Evolutionary conservation across 257 asterid genomes (phyloP).

Genomic region (Solanum neorickii): DNA sequence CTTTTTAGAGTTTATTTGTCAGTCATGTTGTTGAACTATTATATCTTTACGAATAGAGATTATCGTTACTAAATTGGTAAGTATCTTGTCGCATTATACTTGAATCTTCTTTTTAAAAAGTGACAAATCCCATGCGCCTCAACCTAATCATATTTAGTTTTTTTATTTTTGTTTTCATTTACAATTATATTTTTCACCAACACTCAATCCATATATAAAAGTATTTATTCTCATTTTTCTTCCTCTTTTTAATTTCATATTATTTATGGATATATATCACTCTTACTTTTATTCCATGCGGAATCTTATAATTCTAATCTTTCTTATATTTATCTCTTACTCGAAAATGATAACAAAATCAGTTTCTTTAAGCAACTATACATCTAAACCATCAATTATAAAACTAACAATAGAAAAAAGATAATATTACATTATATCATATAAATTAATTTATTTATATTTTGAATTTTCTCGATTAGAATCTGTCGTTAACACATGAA

Average conservation of each 20-base stretch:
- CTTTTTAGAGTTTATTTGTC: too few relatives aligned
- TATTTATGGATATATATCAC: too few relatives aligned
- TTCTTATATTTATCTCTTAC: background rate
- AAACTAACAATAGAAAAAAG: too few relatives aligned
- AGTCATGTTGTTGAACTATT: too few relatives aligned
- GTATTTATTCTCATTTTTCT: background rate
- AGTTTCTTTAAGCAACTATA: background rate
- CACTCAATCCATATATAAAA: background rate
- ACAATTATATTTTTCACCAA: too few relatives aligned
- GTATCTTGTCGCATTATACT: too few relatives aligned
- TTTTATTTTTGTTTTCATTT: background rate
- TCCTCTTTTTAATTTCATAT: background rate
- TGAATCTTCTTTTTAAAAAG: background rate
- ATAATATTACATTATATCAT: background rate
- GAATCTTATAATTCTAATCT: background rate
- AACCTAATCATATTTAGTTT: too few relatives aligned
- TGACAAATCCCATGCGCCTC: background rate
- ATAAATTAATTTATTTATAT: too few relatives aligned
- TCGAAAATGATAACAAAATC: background rate
- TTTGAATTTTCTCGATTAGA: too few relatives aligned
- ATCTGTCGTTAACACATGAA: accelerated
- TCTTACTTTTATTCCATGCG: background rate
- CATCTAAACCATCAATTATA: too few relatives aligned
- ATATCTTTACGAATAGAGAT: too few relatives aligned
- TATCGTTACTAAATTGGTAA: too few relatives aligned